Evolutionary conservation across 441 rosid genomes (phyloP).

Genomic region (Croton laevigatus): DNA sequence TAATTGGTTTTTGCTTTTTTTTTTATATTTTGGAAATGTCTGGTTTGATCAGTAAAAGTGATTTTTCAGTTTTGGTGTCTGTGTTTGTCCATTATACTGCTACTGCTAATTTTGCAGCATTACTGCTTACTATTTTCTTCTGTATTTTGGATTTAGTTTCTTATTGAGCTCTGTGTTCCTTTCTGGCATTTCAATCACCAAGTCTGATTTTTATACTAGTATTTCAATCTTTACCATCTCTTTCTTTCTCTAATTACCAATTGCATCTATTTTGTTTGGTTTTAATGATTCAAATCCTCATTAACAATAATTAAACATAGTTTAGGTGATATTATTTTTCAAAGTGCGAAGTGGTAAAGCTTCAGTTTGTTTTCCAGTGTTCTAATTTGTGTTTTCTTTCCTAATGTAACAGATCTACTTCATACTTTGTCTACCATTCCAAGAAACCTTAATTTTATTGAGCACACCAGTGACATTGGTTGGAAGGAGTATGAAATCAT

Average conservation of each 20-base stretch:
- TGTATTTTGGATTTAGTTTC: neutral
- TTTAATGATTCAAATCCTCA: neutral
- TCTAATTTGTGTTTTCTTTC: conserved; percentile 13
- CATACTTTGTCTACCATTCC: conserved; percentile 53
- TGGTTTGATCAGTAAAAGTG: conserved; percentile 7
- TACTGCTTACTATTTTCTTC: neutral
- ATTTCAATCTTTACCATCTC: neutral
- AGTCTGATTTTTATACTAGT: neutral
- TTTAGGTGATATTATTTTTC: no score
- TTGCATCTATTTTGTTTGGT: neutral
- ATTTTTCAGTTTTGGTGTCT: neutral
- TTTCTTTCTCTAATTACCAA: neutral
- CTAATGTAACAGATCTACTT: conserved; percentile 56
- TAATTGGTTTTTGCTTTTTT: neutral
- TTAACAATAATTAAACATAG: conserved; percentile 7
- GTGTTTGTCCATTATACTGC: neutral
- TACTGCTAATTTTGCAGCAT: neutral
- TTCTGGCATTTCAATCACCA: neutral
- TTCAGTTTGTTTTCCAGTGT: neutral
- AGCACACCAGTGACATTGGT: conserved; percentile 74
- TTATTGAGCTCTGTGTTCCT: neutral
- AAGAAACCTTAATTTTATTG: conserved; percentile 62
- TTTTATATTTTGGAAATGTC: neutral
- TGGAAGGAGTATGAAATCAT: conserved; percentile 68
- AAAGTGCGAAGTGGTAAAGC: neutral